Base-by-base conservation (phyloP, 345 rosid genomes). In the Melaleuca quinquenervia region DNA sequence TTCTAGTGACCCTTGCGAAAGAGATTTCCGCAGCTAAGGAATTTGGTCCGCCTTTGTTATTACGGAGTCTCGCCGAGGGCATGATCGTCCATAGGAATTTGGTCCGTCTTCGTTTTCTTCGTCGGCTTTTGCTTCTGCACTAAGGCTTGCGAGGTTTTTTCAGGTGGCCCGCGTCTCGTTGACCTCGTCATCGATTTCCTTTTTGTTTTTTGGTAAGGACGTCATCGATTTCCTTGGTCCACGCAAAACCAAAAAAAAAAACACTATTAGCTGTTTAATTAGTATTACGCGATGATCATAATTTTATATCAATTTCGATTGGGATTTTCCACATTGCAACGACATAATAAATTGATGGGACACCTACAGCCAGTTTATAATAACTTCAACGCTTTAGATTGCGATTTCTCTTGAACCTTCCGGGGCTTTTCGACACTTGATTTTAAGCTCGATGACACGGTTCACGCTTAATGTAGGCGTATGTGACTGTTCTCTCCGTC, bases 301-400 rank as follows among this genome's bases (percentile, higher is more conserved):
- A 58, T 26, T 58, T 58, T n/a, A 58, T 29, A 15, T 58, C 0
- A 0, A 15, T 58, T 12, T 58, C 18, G 3, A 58, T 6, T n/a
- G 1, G 0, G 0, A 32, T n/a, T 58, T 58, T n/a, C 8, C 32
- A 6, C 2, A 1, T 0, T 11, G 3, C n/a, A 32, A n/a, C 11
- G 32, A 12, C 12, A 32, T 12, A n/a, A 58, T n/a, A 22, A 58
- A 58, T n/a, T n/a, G 32, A 58, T 3, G 12, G 6, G 15, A 58
- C 64, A 58, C 32, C 0, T 1, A 3, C n/a, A 0, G 32, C n/a
- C 64, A 22, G 24, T 22, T 24, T 55, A 24, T 55, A 55, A 55
- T 55, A 26, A 55, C 60, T 24, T 27, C 60, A 55, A 55, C 60
- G 10, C 60, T 24, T 55, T 27, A 55, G 22, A 22, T 55, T 0